These are phyloP conservation scores for Fraxinus nigra DNA, from an alignment of 305 asterid genomes.

Conservation along the genomic window DNA sequence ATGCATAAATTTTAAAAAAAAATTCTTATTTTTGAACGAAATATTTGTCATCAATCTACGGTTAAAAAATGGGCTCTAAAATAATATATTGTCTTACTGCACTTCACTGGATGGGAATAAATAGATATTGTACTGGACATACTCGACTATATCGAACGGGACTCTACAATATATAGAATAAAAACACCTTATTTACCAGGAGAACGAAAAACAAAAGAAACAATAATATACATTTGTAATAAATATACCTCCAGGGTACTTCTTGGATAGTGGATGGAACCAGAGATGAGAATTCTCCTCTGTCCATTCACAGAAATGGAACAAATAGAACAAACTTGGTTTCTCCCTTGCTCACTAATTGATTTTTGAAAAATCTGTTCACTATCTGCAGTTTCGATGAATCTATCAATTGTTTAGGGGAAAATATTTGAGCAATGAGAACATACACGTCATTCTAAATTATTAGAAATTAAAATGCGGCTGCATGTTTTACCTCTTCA, in stretches of 20 bases:
- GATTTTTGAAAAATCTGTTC: slow-evolving; percentile 94
- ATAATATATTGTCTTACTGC: too few relatives aligned
- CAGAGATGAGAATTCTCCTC: slow-evolving; percentile 78
- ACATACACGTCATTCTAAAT: slow-evolving; percentile 1
- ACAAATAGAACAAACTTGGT: slow-evolving; percentile 53
- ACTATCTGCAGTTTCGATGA: slow-evolving; percentile 94
- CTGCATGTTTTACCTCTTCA: slow-evolving; percentile 68
- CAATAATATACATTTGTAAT: slow-evolving; percentile 17
- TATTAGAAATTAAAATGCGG: slow-evolving; percentile 15
- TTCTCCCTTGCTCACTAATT: slow-evolving; percentile 85
- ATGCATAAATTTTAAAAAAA: too few relatives aligned
- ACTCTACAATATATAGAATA: background rate
- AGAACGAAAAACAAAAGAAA: background rate
- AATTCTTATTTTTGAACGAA: too few relatives aligned
- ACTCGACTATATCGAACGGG: background rate
- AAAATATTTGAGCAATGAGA: slow-evolving; percentile 26
- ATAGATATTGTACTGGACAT: background rate
- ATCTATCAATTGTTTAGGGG: slow-evolving; percentile 70
- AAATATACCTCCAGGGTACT: slow-evolving; percentile 84
- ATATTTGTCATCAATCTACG: too few relatives aligned
- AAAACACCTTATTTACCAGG: background rate
- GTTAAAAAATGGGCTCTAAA: too few relatives aligned
- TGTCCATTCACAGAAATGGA: slow-evolving; percentile 79
- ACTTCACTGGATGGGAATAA: too few relatives aligned
- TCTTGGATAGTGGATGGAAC: slow-evolving; percentile 97